Conservation (phyloP, 768 basidiomycete genomes). For the Rickenella mellea region DNA sequence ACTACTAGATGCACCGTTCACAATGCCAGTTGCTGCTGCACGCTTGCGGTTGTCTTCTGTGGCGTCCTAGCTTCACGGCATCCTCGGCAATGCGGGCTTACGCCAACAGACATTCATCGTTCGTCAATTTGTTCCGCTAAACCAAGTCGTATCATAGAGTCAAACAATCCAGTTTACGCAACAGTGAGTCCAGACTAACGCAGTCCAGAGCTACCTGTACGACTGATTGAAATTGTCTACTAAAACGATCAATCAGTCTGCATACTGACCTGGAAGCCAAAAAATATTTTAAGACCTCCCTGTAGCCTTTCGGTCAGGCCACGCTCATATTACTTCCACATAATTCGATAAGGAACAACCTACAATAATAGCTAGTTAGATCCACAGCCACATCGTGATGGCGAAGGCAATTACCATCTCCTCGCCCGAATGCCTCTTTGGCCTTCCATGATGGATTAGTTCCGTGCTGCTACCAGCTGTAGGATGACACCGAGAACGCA, state of each 20-base stretch:
- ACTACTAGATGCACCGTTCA: constrained; percentile 5
- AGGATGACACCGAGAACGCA: background rate
- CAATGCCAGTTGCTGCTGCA: constrained; percentile 12
- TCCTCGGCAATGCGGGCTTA: constrained; percentile 12
- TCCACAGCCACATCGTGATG: background rate
- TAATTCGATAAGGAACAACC: background rate
- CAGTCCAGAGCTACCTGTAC: too few species aligned
- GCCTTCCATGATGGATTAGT: constrained; percentile 24
- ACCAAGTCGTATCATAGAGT: too few species aligned
- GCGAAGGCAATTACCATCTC: constrained; percentile 22
- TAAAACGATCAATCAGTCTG: background rate
- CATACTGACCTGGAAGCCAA: constrained; percentile 12
- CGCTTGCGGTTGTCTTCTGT: constrained; percentile 9
- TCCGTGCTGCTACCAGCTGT: constrained; percentile 23
- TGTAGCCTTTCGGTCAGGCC: too few species aligned
- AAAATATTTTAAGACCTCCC: constrained; percentile 21
- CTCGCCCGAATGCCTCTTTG: constrained; percentile 22
- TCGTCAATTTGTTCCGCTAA: constrained; percentile 8
- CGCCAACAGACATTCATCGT: constrained; percentile 7
- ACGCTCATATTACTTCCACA: too few species aligned
- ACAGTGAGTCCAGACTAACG: too few species aligned
- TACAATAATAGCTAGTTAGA: background rate
- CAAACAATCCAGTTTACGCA: too few species aligned
- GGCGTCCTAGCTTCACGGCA: constrained; percentile 8
- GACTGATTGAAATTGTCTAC: too few species aligned